These are phyloP conservation scores for Acanthamoeba lenticulata DNA, from an alignment of 208 protist species.

Conservation along the genomic window DNA sequence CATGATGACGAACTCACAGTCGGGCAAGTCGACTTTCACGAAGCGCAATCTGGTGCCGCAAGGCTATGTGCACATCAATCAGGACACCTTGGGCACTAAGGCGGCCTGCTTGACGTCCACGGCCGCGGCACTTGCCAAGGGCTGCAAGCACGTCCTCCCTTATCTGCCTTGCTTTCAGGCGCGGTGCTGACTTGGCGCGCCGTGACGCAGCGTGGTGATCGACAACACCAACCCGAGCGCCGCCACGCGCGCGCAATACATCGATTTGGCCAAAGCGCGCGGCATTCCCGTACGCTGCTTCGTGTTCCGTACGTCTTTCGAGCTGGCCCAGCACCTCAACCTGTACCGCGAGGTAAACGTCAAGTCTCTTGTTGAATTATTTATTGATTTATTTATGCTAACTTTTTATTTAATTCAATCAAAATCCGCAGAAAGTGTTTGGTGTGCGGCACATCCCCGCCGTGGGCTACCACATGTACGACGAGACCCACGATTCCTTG, in stretches of 20 bases:
- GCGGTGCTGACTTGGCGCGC: neutral
- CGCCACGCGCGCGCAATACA: conserved; percentile 29
- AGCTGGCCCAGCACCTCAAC: conserved; percentile 66
- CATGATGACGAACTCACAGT: neutral
- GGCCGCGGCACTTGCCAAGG: neutral
- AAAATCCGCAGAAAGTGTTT: neutral
- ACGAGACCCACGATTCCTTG: neutral
- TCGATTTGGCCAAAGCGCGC: neutral
- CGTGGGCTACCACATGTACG: conserved; percentile 42
- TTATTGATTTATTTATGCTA: no score
- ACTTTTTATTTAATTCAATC: no score
- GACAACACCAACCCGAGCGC: conserved; percentile 65
- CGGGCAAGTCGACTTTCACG: conserved; percentile 63
- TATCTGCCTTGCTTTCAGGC: neutral
- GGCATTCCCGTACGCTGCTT: conserved; percentile 65
- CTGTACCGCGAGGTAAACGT: conserved; percentile 31
- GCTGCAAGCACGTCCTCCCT: neutral
- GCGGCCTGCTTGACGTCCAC: neutral
- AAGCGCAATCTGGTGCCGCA: conserved; percentile 39
- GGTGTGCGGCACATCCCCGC: neutral
- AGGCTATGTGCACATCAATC: conserved; percentile 64
- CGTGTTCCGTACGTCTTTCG: neutral
- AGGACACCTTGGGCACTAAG: conserved; percentile 32
- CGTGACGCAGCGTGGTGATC: neutral
- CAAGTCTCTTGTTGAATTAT: neutral